Conservation (phyloP, 2,329 filamentous ascomycete genomes). For the Pseudogymnoascus verrucosus region DNA sequence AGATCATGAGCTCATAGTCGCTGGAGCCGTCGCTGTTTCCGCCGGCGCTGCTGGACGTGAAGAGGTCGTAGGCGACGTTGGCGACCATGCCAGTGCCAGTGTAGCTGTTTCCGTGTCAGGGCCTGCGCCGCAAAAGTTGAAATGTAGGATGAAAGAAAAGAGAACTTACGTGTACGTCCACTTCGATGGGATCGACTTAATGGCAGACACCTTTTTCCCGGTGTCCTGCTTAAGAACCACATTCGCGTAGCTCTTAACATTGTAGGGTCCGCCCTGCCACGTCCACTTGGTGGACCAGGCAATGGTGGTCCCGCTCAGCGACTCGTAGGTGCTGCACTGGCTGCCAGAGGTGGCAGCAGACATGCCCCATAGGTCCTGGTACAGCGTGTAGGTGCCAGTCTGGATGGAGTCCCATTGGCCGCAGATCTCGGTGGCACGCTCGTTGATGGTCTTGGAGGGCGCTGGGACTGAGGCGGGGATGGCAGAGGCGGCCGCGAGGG, state of each 20-base stretch:
- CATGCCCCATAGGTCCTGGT: conserved; percentile 38
- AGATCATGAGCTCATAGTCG: conserved; percentile 61
- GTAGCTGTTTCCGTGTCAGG: conserved; percentile 30
- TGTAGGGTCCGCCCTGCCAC: conserved; percentile 28
- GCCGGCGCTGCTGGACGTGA: conserved; percentile 40
- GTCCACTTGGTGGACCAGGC: conserved; percentile 38
- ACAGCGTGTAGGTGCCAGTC: conserved; percentile 29
- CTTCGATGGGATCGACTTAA: conserved; percentile 31
- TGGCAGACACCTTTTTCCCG: conserved; percentile 28
- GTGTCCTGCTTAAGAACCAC: conserved; percentile 25
- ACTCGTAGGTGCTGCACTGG: conserved; percentile 38
- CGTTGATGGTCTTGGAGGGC: conserved; percentile 24
- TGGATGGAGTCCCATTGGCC: conserved; percentile 20
- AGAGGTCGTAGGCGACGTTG: conserved; percentile 56
- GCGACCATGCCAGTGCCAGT: conserved; percentile 41
- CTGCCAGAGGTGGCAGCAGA: conserved; percentile 33
- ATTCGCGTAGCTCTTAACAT: conserved; percentile 25
- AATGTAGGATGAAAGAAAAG: neutral
- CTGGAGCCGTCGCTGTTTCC: conserved; percentile 30
- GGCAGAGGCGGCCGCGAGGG: neutral
- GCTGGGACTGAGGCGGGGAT: conserved; percentile 9
- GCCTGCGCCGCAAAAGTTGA: neutral
- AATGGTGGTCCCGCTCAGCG: conserved; percentile 30
- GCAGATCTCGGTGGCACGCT: conserved; percentile 27
- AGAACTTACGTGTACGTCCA: conserved; percentile 33